Evolutionary conservation across 2,329 filamentous ascomycete genomes (phyloP).

Genomic region (Huntiella omanensis): DNA sequence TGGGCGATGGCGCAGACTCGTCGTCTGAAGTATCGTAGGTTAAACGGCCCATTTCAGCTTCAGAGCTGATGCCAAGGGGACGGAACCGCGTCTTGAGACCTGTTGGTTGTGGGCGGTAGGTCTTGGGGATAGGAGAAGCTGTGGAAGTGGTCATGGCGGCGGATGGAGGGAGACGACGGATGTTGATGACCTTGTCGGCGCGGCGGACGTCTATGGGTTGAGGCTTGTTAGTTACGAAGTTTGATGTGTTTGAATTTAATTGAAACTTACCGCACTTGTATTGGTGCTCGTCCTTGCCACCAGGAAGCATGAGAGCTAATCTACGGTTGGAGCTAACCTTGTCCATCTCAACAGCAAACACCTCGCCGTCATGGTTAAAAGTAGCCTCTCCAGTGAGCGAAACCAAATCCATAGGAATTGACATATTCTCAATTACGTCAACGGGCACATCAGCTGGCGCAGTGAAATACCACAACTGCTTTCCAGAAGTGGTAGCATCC

Average conservation of each 20-base stretch:
- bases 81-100: conserved; percentile 48
- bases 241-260: neutral
- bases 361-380: conserved; percentile 42
- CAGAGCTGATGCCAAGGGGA: conserved; percentile 39
- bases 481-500: conserved; percentile 41
- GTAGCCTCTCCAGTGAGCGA: conserved; percentile 29
- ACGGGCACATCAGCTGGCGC: conserved; percentile 53
- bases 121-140: conserved; percentile 15
- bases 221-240: neutral
- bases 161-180: conserved; percentile 7
- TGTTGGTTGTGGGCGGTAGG: conserved; percentile 44
- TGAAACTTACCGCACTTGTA: conserved; percentile 10
- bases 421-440: conserved; percentile 43
- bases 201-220: conserved; percentile 4
- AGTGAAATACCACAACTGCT: conserved; percentile 68
- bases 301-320: conserved; percentile 9
- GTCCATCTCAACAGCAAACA: conserved; percentile 42
- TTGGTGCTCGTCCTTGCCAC: conserved; percentile 8
- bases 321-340: conserved; percentile 27
- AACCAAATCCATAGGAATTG: conserved; percentile 36
- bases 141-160: conserved; percentile 1
- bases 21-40: conserved; percentile 9
- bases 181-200: conserved; percentile 7
- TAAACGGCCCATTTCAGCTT: conserved; percentile 20
- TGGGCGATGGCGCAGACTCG: conserved; percentile 6